Evolutionary conservation across 2,329 filamentous ascomycete species (phyloP).

Genomic region (Trichophyton benhamiae): DNA sequence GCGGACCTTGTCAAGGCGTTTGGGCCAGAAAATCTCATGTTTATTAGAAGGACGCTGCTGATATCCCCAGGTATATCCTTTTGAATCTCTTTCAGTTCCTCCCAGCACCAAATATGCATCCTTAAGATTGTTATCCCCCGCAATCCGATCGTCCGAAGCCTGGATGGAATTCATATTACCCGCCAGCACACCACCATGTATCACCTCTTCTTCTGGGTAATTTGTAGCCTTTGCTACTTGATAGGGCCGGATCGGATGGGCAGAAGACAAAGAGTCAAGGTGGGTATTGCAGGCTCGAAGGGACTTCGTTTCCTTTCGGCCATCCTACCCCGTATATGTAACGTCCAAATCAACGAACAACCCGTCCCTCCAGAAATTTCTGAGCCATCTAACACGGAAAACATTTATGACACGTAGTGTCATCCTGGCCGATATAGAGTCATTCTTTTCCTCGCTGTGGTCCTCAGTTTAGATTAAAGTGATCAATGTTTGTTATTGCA

Average conservation of each 20-base stretch:
- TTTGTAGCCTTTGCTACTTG: constrained; percentile 37
- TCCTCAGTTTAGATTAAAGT: constrained; percentile 29
- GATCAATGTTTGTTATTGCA: constrained; percentile 36
- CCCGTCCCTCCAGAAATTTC: constrained; percentile 42
- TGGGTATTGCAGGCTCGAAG: constrained; percentile 42
- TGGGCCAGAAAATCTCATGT: background rate
- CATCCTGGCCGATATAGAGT: too few relatives aligned
- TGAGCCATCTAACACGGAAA: constrained; percentile 40
- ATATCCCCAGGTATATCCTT: constrained; percentile 37
- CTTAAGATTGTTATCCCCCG: constrained; percentile 36
- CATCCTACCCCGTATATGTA: background rate
- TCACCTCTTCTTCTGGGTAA: constrained; percentile 29
- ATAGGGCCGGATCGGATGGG: constrained; percentile 38
- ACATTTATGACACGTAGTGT: constrained; percentile 15
- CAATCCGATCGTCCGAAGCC: constrained; percentile 40
- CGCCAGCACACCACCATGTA: constrained; percentile 36
- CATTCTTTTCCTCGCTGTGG: too few relatives aligned
- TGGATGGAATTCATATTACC: constrained; percentile 50
- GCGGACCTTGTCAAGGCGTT: constrained; percentile 8
- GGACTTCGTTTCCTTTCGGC: background rate
- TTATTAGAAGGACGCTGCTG: constrained; percentile 6
- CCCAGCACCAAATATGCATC: constrained; percentile 44
- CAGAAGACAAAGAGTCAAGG: constrained; percentile 42
- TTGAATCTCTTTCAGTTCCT: constrained; percentile 28
- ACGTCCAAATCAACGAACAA: constrained; percentile 40